Percentiles rank a stretch among this genome's conserved stretches.
These are phyloP conservation scores for Colletotrichum australisinense DNA, from an alignment of 2,329 filamentous ascomycete genomes.

Conservation along the genomic window DNA sequence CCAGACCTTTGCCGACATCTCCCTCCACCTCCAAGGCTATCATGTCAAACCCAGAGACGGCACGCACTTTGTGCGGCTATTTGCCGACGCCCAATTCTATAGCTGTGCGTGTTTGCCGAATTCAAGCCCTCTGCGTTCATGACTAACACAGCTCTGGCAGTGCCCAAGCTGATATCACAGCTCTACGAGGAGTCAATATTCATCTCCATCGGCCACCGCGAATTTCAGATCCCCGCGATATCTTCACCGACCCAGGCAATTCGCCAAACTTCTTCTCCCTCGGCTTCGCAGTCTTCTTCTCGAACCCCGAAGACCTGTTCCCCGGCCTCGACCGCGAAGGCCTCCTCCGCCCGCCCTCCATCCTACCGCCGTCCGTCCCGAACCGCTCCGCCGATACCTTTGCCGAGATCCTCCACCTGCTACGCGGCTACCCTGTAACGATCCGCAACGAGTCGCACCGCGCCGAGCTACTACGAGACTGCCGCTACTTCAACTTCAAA, in stretches of 20 bases:
- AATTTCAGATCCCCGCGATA: constrained; percentile 90
- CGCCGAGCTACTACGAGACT: constrained; percentile 82
- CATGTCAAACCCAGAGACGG: constrained; percentile 85
- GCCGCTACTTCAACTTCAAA: constrained; percentile 92
- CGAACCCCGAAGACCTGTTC: constrained; percentile 81
- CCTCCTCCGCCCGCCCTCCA: constrained; percentile 87
- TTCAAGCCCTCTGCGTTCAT: constrained; percentile 3
- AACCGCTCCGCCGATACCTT: constrained; percentile 88
- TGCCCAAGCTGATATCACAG: constrained; percentile 89
- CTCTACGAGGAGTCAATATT: constrained; percentile 93
- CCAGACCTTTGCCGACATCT: constrained; percentile 88
- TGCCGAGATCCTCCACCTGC: constrained; percentile 81
- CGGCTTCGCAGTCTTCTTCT: constrained; percentile 90
- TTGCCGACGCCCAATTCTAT: constrained; percentile 96
- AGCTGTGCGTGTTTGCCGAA: constrained; percentile 65
- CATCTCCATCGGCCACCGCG: constrained; percentile 86
- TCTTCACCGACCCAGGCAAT: constrained; percentile 88
- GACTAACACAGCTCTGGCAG: constrained; percentile 52
- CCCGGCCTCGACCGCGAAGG: constrained; percentile 84
- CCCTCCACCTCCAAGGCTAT: constrained; percentile 91
- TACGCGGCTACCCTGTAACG: constrained; percentile 85
- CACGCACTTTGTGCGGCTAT: constrained; percentile 89
- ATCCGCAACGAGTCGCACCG: constrained; percentile 84
- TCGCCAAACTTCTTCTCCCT: constrained; percentile 96
- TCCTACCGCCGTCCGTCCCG: constrained; percentile 84